Evolutionary conservation across 441 rosid genomes (phyloP), one percentile per base, ranked within the genome.

Genomic region (Gossypium gossypioides): DNA sequence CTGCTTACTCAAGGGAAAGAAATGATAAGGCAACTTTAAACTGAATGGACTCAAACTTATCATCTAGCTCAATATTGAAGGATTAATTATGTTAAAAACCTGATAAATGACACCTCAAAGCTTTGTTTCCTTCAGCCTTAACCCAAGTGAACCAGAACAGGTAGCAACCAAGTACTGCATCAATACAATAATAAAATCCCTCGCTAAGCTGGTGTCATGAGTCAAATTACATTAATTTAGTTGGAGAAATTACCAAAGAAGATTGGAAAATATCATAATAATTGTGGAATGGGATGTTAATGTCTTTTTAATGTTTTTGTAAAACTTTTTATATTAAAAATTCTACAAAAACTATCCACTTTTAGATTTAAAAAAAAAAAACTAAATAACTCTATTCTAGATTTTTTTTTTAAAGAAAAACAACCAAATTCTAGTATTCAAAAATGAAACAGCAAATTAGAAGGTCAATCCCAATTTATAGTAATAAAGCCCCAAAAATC

Each of bases 201-300:
- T 29, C 5, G 32, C 32, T 27, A 79, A 64, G 75, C 68, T 62
- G 16, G 77, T 19, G 77, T 75, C 74, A 29, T n/a, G 52, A 22
- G 12, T 16, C 56, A 51, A 51, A 13, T 16, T 5, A 51, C 19
- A 51, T 3, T 27, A 3, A 27, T 4, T 13, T 25, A 25, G 4
- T 25, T 25, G 29, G 29, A 25, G 29, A 25, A 25, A 25, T 25
- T 25, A 25, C 4, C 29, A 25, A 25, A 25, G 29, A 25, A 25
- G 29, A 25, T 25, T 25, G 29, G 29, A 25, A 25, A 25, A 25
- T 25, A 3, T 25, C 4, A 25, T 25, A 25, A 25, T 25, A 25
- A 25, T 25, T 25, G 0, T 25, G 29, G 29, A 25, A 25, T 25
- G 29, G 29, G 29, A 25, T 25, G 0, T 25, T 25, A 25, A 25